These are phyloP conservation scores for Viridothelium virens DNA, from an alignment of 495 filamentous ascomycete species.

Conservation along the genomic window DNA sequence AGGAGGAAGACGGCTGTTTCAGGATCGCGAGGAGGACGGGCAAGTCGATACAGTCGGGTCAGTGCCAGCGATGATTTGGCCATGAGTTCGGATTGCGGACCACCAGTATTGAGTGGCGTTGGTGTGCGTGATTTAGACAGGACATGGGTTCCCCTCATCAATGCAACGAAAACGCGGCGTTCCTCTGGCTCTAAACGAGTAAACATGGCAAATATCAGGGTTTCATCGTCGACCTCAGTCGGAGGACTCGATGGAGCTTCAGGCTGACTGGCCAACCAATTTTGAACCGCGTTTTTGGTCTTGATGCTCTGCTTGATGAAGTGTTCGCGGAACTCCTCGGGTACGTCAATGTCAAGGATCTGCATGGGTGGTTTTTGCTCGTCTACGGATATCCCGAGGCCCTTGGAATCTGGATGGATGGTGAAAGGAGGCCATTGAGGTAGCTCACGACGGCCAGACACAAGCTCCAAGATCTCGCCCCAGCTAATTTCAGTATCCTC, in stretches of 20 bases:
- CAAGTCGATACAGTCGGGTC: conserved; percentile 75
- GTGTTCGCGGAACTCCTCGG: conserved; percentile 80
- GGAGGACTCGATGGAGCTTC: conserved; percentile 64
- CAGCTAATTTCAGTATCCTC: conserved; percentile 69
- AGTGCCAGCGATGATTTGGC: conserved; percentile 65
- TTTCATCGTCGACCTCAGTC: conserved; percentile 85
- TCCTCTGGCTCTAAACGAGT: conserved; percentile 74
- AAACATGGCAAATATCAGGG: conserved; percentile 82
- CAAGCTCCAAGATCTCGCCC: conserved; percentile 91
- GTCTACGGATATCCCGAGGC: conserved; percentile 46
- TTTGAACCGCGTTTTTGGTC: conserved; percentile 73
- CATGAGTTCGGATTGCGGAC: conserved; percentile 58
- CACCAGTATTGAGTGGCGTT: conserved; percentile 46
- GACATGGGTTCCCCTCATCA: conserved; percentile 60
- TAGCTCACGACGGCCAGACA: conserved; percentile 76
- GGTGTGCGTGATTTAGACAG: conserved; percentile 48
- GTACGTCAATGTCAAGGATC: conserved; percentile 84
- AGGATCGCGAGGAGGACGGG: conserved; percentile 64
- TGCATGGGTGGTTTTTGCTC: conserved; percentile 56
- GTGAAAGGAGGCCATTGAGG: conserved; percentile 83
- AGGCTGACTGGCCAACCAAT: conserved; percentile 73
- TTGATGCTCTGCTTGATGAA: conserved; percentile 83
- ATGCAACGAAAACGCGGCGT: conserved; percentile 65
- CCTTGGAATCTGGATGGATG: conserved; percentile 45
- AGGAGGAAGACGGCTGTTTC: conserved; percentile 85